Evolutionary conservation across 2,329 filamentous ascomycete species (phyloP).

Genomic region (Rutstroemia sydowiana): DNA sequence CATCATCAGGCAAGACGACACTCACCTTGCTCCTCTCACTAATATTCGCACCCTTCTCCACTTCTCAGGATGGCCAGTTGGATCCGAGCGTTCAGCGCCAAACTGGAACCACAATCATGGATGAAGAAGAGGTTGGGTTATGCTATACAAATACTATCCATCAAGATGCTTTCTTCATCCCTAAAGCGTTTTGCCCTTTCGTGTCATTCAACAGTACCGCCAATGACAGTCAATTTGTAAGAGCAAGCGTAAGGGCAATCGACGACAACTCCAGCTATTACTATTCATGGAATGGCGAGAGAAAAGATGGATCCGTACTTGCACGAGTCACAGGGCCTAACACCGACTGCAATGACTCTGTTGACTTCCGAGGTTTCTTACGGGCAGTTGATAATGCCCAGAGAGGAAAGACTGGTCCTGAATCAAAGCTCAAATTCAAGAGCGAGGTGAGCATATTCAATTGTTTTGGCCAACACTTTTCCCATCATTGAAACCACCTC

Average conservation of each 20-base stretch:
- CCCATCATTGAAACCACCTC: no score
- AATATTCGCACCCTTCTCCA: neutral
- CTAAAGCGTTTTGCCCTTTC: conserved; percentile 10
- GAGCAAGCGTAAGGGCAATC: neutral
- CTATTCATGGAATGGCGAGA: neutral
- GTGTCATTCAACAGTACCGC: conserved; percentile 2
- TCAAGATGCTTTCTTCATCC: conserved; percentile 21
- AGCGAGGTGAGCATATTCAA: neutral
- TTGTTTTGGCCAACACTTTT: no score
- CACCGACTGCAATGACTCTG: conserved; percentile 15
- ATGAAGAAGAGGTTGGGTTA: no score
- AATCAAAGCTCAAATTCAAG: neutral
- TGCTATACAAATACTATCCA: conserved; percentile 8
- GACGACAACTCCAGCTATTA: conserved; percentile 2
- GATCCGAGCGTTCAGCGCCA: no score
- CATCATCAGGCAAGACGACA: conserved; percentile 4
- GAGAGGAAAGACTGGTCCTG: neutral
- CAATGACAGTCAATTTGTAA: conserved; percentile 9
- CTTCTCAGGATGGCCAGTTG: no score
- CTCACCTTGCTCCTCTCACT: conserved; percentile 1
- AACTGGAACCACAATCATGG: no score
- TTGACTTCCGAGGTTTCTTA: conserved; percentile 15
- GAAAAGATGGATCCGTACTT: neutral
- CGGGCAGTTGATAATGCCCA: neutral
- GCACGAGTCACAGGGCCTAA: conserved; percentile 12